Evolutionary conservation across 345 rosid genomes (phyloP), one percentile per base, ranked within the genome.

Genomic region (Salix viminalis): DNA sequence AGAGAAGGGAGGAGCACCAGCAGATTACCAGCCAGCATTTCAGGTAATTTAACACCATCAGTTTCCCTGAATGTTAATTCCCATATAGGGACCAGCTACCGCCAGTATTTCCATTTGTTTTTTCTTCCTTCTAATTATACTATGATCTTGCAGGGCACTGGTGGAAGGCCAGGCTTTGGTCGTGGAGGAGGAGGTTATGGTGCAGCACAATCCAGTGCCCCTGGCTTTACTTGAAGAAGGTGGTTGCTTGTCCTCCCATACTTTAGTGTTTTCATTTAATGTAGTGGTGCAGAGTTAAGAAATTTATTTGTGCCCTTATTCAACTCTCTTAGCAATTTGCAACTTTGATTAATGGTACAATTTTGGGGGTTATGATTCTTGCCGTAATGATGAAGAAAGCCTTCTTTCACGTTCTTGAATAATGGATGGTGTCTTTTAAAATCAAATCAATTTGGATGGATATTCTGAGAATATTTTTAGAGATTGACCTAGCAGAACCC

Each of bases 151-250:
- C 81, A 89, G 93, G 89, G 88, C 19, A 37, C 94, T 73, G 90
- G 92, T 75, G 89, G 86, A 64, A 89, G 94, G 76, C 87, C 91
- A 28, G 89, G 87, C 16, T 91, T 91, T 83, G 97, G 97, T 56
- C 91, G 96, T n/a, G 96, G 97, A 34, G 90, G 90, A 77, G 91
- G 96, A 28, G 88, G 91, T 52, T 85, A 78, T 62, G 69, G 87
- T 9, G 88, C 86, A 70, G 86, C 88, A 18, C 89, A 89, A 67
- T 78, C 89, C 56, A 85, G 89, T 67, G 84, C 81, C 11, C 56
- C 91, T 46, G 88, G 83, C 13, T 77, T 88, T 15, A 68, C 90
- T 82, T 91, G 84, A 91, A 80, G 80, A 91, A 80, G 80, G 4
- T 0, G 18, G 18, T 24, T 6, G 39, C 13, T 7, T 21, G 12